These are phyloP conservation scores for Alternaria incomplexa DNA, from an alignment of 2,329 filamentous ascomycete genomes.

Conservation along the genomic window DNA sequence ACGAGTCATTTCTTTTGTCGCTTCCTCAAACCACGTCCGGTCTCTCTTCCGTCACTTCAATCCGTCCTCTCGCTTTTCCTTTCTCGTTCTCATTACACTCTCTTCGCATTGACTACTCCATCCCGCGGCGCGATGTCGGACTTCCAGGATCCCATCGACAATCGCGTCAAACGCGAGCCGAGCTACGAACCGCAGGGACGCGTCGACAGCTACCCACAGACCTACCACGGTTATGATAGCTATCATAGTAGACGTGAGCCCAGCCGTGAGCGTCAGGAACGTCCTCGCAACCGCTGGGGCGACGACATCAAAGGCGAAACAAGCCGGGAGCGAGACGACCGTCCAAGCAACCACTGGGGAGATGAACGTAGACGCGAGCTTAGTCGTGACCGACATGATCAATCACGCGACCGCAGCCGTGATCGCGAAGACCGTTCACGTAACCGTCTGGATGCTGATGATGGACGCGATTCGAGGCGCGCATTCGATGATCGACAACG, in stretches of 20 bases:
- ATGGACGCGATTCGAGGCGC: not conserved
- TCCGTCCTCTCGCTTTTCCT: not conserved
- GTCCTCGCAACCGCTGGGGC: not conserved
- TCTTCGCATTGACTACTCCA: not conserved
- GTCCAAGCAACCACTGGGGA: not conserved
- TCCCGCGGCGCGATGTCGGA: not conserved
- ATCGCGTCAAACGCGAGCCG: not conserved
- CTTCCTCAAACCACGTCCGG: not conserved
- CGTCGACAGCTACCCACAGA: not conserved
- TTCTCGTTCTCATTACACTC: not conserved
- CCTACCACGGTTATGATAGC: not conserved
- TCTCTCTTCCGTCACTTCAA: not conserved
- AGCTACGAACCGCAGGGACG: not conserved
- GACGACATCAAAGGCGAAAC: not conserved
- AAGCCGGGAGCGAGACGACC: not conserved
- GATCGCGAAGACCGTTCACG: not conserved
- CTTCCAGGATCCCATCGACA: not conserved
- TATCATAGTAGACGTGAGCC: not conserved
- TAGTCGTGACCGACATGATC: not conserved
- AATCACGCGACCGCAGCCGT: not conserved
- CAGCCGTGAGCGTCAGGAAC: not conserved
- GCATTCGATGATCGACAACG: rapidly evolving
- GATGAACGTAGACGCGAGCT: not conserved
- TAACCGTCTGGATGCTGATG: not conserved
- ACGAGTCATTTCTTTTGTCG: not conserved